Conservation (phyloP, 805 yeast genomes). For the Wickerhamiella siamensis region DNA sequence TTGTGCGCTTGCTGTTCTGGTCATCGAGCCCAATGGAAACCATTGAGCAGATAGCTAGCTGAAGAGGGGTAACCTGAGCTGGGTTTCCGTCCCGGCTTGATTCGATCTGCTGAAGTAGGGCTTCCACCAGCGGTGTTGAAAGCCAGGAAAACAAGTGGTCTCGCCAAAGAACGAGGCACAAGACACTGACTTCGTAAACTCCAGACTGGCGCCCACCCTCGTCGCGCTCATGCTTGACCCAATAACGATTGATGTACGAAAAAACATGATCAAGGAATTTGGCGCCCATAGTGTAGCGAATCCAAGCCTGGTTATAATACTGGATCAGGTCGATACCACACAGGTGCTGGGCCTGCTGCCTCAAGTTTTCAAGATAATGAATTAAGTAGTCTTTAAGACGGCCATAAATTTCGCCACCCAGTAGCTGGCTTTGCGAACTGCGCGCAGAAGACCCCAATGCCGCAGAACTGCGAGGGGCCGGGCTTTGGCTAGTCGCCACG, state of each 20-base stretch:
- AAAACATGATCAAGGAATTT: constrained; percentile 83
- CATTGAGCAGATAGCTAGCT: constrained; percentile 69
- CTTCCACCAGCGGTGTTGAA: constrained; percentile 43
- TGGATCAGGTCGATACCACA: constrained; percentile 53
- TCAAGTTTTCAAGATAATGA: constrained; percentile 29
- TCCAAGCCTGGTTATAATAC: constrained; percentile 80
- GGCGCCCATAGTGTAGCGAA: constrained; percentile 80
- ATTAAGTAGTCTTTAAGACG: constrained; percentile 54
- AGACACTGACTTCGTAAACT: constrained; percentile 79
- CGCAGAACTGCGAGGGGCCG: constrained; percentile 12
- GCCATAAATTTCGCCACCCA: constrained; percentile 80
- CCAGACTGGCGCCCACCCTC: constrained; percentile 66
- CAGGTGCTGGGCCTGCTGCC: constrained; percentile 21
- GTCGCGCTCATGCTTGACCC: constrained; percentile 93
- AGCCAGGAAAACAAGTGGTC: constrained; percentile 61
- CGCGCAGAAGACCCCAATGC: constrained; percentile 12
- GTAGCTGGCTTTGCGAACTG: constrained; percentile 32
- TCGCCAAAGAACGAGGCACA: constrained; percentile 81
- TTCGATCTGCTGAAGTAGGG: constrained; percentile 63
- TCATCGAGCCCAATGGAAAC: constrained; percentile 83
- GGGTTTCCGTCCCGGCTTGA: constrained; percentile 66
- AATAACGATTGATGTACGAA: constrained; percentile 89
- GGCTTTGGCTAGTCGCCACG: constrained; percentile 28
- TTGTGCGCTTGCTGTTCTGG: constrained; percentile 75
- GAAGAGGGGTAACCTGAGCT: constrained; percentile 50